A percentile compares a stretch with the other conserved stretches of the same genome.
These are phyloP conservation scores for Talaromyces sp. DNA, from an alignment of 2,329 filamentous ascomycete species.

Conservation along the genomic window DNA sequence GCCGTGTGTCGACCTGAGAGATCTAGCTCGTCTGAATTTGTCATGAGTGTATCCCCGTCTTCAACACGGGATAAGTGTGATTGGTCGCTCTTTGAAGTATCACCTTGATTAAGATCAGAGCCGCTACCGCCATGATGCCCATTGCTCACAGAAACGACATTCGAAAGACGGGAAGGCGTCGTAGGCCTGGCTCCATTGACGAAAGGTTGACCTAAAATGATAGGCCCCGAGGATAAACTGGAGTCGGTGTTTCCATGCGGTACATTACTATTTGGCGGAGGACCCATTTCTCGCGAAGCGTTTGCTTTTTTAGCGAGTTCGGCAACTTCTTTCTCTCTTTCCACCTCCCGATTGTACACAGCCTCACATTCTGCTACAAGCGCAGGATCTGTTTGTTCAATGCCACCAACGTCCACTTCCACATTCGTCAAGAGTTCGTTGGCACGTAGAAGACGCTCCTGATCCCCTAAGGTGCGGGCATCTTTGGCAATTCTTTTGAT, in stretches of 20 bases:
- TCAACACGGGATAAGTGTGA: constrained; percentile 42
- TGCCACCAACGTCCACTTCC: constrained; percentile 79
- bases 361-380: constrained; percentile 71
- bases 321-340: constrained; percentile 60
- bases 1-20: constrained; percentile 40
- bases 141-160: constrained; percentile 49
- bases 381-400: constrained; percentile 61
- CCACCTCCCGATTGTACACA: constrained; percentile 67
- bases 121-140: constrained; percentile 45
- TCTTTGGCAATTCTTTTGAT: constrained; percentile 82
- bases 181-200: constrained; percentile 50
- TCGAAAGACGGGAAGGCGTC: constrained; percentile 54
- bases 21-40: constrained; percentile 43
- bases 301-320: constrained; percentile 47
- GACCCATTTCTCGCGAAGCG: constrained; percentile 36
- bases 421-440: constrained; percentile 91
- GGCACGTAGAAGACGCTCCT: constrained; percentile 74
- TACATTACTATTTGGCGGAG: constrained; percentile 48
- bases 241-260: constrained; percentile 50
- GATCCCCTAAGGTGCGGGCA: constrained; percentile 74
- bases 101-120: constrained; percentile 34
- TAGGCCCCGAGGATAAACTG: constrained; percentile 45
- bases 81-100: constrained; percentile 49
- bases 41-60: constrained; percentile 60
- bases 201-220: constrained; percentile 61